Evolutionary conservation across 208 protist species (phyloP), one percentile per base, ranked within the genome.

Genomic region (Acanthamoeba lenticulata): DNA sequence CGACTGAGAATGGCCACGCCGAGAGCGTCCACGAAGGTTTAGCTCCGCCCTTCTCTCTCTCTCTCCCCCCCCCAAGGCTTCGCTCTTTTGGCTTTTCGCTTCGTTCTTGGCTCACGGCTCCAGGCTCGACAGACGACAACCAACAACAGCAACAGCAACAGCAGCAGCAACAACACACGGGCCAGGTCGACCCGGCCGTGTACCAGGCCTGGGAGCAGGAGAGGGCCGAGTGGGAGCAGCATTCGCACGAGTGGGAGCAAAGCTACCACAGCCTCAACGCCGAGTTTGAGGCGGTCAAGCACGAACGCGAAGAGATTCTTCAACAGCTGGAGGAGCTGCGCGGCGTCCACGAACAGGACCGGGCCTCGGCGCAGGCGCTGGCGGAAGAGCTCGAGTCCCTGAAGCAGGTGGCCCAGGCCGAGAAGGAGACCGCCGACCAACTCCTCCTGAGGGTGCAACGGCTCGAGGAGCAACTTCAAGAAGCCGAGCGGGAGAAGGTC

Each of bases 201-300:
- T 44, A 17, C 36, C 67, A 79, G 38, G 29, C 67, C 5, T 79
- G 67, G 67, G 67, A 79, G 42, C 29, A 38, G 36, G 67, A 79
- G 67, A 38, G 67, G 32, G 36, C 38, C 9, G 34, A 79, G 36
- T 79, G 67, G 67, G 67, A 79, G 38, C 29, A 44, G 38, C 67
- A 79, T 32, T 19, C 67, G 29, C 67, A 32, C 4, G 67, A 79
- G 67, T 79, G 67, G 67, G 67, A 79, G 67, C 67, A 79, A 24
- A 79, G 67, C 38, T 79, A 79, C 67, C 24, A 79, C 27, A 44
- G 36, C 67, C 67, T 79, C 29, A 38, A 42, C 42, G 36, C 32
- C 38, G 67, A 79, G 67, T 79, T 29, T n/a, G 67, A 79, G 36
- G 67, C 67, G 38, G 24, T 42, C 67, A 79, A 79, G 67, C 67